phyloP scores from a whole-genome alignment of 1,284 basidiomycete genomes.

The Pascua guehoae region DNA sequence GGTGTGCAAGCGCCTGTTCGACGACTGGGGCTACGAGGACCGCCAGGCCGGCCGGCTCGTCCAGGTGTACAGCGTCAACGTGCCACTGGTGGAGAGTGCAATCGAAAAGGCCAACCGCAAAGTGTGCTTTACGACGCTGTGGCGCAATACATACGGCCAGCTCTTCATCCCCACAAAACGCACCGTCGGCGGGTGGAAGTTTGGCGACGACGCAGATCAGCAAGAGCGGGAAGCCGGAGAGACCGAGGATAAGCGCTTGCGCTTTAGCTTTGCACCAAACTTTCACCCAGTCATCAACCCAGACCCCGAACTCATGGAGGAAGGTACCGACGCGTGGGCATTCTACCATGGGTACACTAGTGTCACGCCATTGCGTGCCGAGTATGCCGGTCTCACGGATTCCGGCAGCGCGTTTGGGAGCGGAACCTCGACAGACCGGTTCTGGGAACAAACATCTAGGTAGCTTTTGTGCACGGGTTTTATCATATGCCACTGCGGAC shows the following conservation, averaged over 20 bases:
- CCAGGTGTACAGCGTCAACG: conserved; percentile 46
- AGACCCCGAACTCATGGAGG: conserved; percentile 57
- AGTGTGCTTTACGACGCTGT: conserved; percentile 47
- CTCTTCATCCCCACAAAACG: conserved; percentile 29
- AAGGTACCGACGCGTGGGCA: conserved; percentile 69
- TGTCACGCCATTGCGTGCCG: conserved; percentile 38
- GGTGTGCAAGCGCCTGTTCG: conserved; percentile 69
- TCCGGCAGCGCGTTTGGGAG: conserved; percentile 23
- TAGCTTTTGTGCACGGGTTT: no score
- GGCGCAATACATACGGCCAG: conserved; percentile 46
- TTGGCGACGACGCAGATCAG: conserved; percentile 6
- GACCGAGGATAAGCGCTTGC: conserved; percentile 46
- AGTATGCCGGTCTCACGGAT: conserved; percentile 25
- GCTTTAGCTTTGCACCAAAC: conserved; percentile 78
- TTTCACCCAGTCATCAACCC: conserved; percentile 68
- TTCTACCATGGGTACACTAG: conserved; percentile 41
- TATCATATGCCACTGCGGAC: no score
- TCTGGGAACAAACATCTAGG: conserved; percentile 10
- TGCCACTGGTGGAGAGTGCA: conserved; percentile 42
- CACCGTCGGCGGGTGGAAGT: conserved; percentile 5
- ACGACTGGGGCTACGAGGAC: conserved; percentile 70
- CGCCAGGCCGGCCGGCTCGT: conserved; percentile 20
- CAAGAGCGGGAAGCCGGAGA: background rate
- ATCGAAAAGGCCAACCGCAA: conserved; percentile 31
- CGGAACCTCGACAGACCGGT: background rate